Conservation (phyloP, 2,329 filamentous ascomycete species). For the Penicillium sp. region DNA sequence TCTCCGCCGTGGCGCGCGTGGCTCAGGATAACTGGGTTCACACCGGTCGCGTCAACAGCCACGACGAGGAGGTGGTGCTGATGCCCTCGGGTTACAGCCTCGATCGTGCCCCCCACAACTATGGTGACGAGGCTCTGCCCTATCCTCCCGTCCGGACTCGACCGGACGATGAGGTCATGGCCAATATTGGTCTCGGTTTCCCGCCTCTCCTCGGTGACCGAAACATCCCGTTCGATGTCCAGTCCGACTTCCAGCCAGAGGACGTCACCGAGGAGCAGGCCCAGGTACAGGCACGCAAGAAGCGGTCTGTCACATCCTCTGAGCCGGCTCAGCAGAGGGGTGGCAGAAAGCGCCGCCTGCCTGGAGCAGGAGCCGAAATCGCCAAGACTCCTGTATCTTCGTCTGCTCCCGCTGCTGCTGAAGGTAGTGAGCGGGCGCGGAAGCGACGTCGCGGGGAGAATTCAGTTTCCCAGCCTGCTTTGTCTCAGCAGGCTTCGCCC, state of each 20-base stretch:
- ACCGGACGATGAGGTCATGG: conserved; percentile 14
- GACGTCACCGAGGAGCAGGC: conserved; percentile 20
- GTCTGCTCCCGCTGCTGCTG: not conserved
- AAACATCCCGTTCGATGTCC: conserved; percentile 19
- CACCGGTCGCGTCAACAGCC: conserved; percentile 20
- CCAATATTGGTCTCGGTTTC: conserved; percentile 20
- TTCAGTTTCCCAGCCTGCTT: conserved; percentile 11
- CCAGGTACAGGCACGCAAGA: conserved; percentile 10
- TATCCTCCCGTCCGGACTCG: conserved; percentile 24
- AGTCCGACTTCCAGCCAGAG: conserved; percentile 14
- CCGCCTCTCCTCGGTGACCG: conserved; percentile 28
- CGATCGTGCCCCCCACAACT: conserved; percentile 23
- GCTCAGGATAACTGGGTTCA: conserved; percentile 17
- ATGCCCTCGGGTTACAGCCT: conserved; percentile 13
- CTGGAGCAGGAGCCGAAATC: not conserved
- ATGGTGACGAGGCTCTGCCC: conserved; percentile 21
- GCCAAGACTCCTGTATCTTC: not conserved
- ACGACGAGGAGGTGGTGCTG: conserved; percentile 24
- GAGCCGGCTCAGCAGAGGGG: conserved; percentile 14
- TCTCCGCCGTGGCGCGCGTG: not conserved
- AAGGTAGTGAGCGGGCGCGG: not conserved
- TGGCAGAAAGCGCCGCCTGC: conserved; percentile 17
- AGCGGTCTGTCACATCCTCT: not conserved
- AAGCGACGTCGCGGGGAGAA: conserved; percentile 8
- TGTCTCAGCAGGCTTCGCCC: not conserved